Evolutionary conservation across 148 eudicot species (phyloP).

Genomic region (Persicaria maculosa): DNA sequence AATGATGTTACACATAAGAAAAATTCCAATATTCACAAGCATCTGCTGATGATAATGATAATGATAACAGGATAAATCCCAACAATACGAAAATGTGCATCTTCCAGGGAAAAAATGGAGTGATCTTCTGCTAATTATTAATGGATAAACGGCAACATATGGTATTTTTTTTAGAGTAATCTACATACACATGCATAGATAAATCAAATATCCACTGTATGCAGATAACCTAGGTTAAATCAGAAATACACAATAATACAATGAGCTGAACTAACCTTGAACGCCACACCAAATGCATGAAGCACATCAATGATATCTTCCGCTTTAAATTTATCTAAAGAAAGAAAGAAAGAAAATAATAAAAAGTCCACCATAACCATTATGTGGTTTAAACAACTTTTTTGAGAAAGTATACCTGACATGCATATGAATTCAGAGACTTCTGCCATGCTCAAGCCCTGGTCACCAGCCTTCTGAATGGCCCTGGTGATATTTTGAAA

Average conservation of each 20-base stretch:
- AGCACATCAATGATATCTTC: conserved; percentile 64
- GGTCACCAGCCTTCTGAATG: conserved; percentile 86
- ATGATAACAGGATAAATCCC: not conserved
- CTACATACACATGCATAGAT: not conserved
- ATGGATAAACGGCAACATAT: not conserved
- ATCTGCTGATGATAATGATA: not conserved
- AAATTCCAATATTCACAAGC: not conserved
- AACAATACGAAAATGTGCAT: not conserved
- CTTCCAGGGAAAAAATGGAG: not conserved
- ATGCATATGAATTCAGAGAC: conserved; percentile 41
- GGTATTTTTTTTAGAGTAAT: not conserved
- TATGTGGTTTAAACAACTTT: not conserved
- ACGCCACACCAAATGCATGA: conserved; percentile 61
- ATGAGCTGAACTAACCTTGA: conserved; percentile 50
- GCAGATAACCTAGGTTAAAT: not conserved
- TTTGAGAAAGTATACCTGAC: conserved; percentile 34
- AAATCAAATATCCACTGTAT: not conserved
- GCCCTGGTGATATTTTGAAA: conserved; percentile 43
- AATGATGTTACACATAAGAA: not conserved
- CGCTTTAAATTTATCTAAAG: conserved; percentile 39
- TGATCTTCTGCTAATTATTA: not conserved
- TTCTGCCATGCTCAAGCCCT: conserved; percentile 73
- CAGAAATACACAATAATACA: not conserved
- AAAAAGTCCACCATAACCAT: not conserved
- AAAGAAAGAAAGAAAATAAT: conserved; percentile 12